Evolutionary conservation across 371 early-diverging fungal species (phyloP), one percentile per base, ranked within the genome.

Genomic region (Vavraia culicis): DNA sequence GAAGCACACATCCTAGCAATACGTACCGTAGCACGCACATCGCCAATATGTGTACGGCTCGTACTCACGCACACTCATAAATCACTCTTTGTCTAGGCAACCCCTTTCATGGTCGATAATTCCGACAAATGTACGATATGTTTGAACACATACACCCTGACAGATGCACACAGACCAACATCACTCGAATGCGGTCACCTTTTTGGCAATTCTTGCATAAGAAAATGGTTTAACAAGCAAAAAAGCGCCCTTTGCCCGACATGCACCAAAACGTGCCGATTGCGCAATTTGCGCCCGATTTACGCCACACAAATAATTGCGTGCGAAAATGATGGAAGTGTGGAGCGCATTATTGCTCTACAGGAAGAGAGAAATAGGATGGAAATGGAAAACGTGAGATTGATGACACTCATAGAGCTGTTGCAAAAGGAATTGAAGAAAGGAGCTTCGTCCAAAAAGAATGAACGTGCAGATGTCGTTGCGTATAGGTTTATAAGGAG

Each of bases 151-250:
- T 62, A 54, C 42, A 54, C 62, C n/a, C 37, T 36, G 10, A 34
- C 38, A 8, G 62, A 56, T 7, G 34, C 20, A 21, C 62, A 62
- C 32, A 49, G 55, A 37, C 42, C 53, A 15, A 49, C 33, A 13
- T 42, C 54, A 42, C 38, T 62, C 18, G 52, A 57, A 44, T 62
- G 62, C 44, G 62, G 62, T 4, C 62, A 62, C 46, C 14, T 62
- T 19, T 62, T 62, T 47, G 62, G 62, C 15, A 13, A 43, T 23
- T 35, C 49, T 31, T 62, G 62, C 45, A 54, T 62, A 33, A 15
- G 55, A 22, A 38, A 23, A 19, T 57, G 58, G 62, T 46, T 49
- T 14, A 46, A 41, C 11, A 57, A 33, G 27, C 49, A 52, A 20
- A 57, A 39, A 18, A 50, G 19, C 16, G 47, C 41, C 18, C 35